Base-by-base conservation (phyloP, 805 yeast species). In the Spathaspora gorwiae region DNA sequence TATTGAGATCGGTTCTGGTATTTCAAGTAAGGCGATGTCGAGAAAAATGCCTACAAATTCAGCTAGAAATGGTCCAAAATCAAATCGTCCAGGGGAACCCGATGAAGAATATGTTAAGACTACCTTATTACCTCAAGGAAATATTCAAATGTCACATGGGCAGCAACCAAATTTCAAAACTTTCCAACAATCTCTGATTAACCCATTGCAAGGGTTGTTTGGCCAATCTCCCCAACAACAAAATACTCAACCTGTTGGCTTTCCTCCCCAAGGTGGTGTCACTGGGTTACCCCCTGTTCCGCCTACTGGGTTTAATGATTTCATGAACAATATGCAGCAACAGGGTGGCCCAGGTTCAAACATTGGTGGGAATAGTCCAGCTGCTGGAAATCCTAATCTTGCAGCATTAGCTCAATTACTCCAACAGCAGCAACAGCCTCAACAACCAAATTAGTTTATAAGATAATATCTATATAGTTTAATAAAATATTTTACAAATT, bases 1-100 rank as follows among this genome's bases (percentile, higher is more conserved):
- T 68, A 94, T 92, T 56, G 97, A 90, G 62, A 87, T 94, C 44
- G 98, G 98, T 42, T 82, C 88, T 40, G 97, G 97, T 50, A 87
- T 88, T 41, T 84, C 96, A 1, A 87, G 96, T 4, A 90, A 90
- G 64, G 90, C 96, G 14, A 88, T 88, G 66, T 84, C 95, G 9
- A 83, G 82, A 66, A 87, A 88, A 62, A 87, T 89, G 95, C 96
- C 96, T 13, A 88, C 96, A 5, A 90, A 90, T 63, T 81, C 88
- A 14, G 79, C 90, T 5, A 79, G 87, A 67, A 83, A 84, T 63
- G 96, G 95, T 4, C 95, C 95, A 30, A 81, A 84, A 59, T 85
- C 95, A 5, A 54, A 50, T 37, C 75, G 73, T 54, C 83, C 84
- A 2, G 82, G 81, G 51, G 82, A 76, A 54, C 67, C 76, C n/a